These are phyloP conservation scores for Leishmania major DNA, from an alignment of 208 protist genomes.

Conservation along the genomic window DNA sequence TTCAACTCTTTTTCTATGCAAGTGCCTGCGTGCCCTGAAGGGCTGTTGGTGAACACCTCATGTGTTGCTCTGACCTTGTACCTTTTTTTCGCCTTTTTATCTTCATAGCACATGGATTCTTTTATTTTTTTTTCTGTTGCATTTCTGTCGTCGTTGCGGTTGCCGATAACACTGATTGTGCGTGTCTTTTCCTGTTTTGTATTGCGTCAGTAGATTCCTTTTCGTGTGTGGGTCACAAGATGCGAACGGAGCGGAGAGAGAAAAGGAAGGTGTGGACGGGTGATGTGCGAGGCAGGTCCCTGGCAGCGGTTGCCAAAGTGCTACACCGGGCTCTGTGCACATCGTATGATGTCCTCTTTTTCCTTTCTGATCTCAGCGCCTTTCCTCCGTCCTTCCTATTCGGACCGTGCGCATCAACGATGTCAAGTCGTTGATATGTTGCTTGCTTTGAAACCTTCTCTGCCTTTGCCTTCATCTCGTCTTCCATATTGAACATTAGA, in stretches of 20 bases:
- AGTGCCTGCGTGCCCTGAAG: background rate
- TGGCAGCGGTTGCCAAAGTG: background rate
- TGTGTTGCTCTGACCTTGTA: background rate
- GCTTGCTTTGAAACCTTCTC: background rate
- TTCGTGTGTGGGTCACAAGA: background rate
- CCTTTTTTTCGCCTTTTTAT: background rate
- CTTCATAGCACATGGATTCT: background rate
- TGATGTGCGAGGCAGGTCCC: background rate
- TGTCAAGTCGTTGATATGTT: background rate
- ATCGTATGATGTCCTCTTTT: background rate
- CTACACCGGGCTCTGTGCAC: background rate
- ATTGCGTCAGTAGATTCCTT: background rate
- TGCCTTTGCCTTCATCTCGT: background rate
- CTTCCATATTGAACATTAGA: background rate
- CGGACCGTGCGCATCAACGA: background rate
- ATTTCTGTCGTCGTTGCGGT: background rate
- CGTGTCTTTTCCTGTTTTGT: background rate
- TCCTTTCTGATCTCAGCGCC: background rate
- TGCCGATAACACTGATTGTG: background rate
- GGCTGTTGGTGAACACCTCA: background rate
- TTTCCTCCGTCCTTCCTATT: background rate
- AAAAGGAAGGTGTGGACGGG: background rate
- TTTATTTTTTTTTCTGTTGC: background rate
- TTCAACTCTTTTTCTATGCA: background rate
- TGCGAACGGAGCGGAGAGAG: background rate